Conservation (phyloP, 2,329 filamentous ascomycete species). For the Trichoderma atroviride region DNA sequence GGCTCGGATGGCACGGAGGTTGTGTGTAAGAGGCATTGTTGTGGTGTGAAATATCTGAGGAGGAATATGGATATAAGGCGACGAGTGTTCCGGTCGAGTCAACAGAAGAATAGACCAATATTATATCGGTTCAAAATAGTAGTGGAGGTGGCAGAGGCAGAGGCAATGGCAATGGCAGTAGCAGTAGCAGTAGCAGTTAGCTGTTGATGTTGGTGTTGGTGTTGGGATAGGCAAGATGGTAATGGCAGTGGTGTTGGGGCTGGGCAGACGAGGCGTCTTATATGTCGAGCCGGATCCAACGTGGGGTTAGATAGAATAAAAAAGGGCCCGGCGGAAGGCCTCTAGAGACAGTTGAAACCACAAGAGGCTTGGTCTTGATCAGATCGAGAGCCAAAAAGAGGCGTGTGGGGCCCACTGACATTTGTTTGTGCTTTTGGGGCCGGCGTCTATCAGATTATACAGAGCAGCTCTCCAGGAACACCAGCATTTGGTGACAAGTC, state of each 20-base stretch:
- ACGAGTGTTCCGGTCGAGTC: not conserved
- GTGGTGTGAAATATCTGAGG: not conserved
- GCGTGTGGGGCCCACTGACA: constrained; percentile 37
- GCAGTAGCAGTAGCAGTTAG: not conserved
- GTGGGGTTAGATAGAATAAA: constrained; percentile 21
- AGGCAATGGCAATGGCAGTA: not conserved
- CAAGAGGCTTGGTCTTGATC: constrained; percentile 23
- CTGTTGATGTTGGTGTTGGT: not conserved
- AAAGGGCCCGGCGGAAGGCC: constrained; percentile 8
- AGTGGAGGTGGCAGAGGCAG: not conserved
- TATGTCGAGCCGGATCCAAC: constrained; percentile 11
- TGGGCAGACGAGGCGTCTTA: constrained; percentile 13
- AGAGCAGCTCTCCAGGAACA: constrained; percentile 23
- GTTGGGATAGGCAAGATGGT: not conserved
- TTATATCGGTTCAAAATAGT: not conserved
- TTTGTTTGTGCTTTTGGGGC: constrained; percentile 42
- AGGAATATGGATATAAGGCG: not conserved
- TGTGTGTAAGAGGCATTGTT: constrained; percentile 21
- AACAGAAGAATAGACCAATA: not conserved
- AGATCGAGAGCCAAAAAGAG: constrained; percentile 11
- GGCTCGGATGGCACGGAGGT: constrained; percentile 7
- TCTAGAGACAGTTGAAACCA: constrained; percentile 21
- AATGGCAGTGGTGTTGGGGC: constrained; percentile 9
- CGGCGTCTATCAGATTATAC: constrained; percentile 16
- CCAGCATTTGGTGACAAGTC: constrained; percentile 25